Evolutionary conservation across 2,329 filamentous ascomycete genomes (phyloP), one percentile per base, ranked within the genome.

Genomic region (Didymosphaeria variabile): DNA sequence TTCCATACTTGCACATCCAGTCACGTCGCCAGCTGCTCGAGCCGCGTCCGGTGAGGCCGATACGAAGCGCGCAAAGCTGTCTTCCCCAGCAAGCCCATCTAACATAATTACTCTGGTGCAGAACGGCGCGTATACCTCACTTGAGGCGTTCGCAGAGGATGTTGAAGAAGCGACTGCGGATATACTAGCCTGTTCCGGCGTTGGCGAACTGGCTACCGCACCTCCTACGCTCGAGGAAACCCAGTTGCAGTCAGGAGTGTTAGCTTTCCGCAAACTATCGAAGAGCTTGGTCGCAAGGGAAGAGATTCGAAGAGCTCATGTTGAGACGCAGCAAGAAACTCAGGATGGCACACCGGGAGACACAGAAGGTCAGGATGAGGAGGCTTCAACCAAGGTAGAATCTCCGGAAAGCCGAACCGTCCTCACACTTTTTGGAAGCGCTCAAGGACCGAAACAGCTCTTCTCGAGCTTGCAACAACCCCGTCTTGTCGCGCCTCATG

Each of bases 391-490:
- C 34, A 71, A 74, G 55, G 64, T 71, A 40, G 72, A 75, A 53
- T 62, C 66, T 50, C 67, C 67, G 15, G 68, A 81, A 53, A 81
- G 85, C 58, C 85, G 82, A 63, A 81, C 88, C 17, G 89, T 94
- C 6, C 82, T 97, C 60, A 94, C 92, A 0, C 82, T 97, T 1
- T 90, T 89, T 67, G 93, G 92, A 57, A 91, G 89, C 67, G 91
- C 91, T 44, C 88, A 90, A 1, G 88, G 88, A 49, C 86, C 91
- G 38, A 90, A 89, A 68, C 91, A 94, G 62, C 82, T 97, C 4
- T 97, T 95, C 76, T 97, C 94, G 4, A 97, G 94, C 77, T 82
- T 97, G 53, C 91, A 91, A 66, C 83, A 86, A 57, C 79, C 82
- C 13, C 76, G 79, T 36, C 71, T 82, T 46, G 59, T 75, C n/a